These are phyloP conservation scores for Hypoxylon sp. DNA, from an alignment of 2,329 filamentous ascomycete genomes.

Conservation along the genomic window DNA sequence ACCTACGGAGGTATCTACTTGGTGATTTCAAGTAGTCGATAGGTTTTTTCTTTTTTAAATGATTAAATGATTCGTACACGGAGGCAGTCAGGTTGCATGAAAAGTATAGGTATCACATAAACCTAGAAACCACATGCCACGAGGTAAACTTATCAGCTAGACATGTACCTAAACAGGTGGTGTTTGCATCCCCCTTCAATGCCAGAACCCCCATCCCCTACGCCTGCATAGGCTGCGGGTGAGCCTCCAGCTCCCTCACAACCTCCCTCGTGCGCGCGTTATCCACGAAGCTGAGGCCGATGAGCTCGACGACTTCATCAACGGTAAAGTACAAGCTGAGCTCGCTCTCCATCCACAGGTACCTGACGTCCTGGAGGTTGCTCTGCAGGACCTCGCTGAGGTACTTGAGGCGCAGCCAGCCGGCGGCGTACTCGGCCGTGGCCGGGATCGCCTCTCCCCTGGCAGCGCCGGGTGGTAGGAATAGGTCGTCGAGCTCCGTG, in stretches of 20 bases:
- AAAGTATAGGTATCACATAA: background rate
- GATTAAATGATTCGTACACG: too few relatives aligned
- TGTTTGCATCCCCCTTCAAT: background rate
- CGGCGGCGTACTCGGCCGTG: constrained; percentile 67
- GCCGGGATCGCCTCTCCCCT: constrained; percentile 56
- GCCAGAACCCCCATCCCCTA: background rate
- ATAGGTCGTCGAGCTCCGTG: constrained; percentile 67
- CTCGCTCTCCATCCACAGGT: constrained; percentile 71
- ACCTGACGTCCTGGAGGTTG: constrained; percentile 69
- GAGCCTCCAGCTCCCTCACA: constrained; percentile 64
- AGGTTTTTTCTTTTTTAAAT: too few relatives aligned
- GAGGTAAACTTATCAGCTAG: background rate
- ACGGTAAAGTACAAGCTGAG: constrained; percentile 68
- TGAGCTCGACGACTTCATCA: constrained; percentile 68
- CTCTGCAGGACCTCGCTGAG: constrained; percentile 71
- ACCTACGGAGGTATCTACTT: too few relatives aligned
- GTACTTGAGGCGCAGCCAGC: constrained; percentile 71
- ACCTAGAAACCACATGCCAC: background rate
- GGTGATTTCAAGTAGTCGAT: too few relatives aligned
- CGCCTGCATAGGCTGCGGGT: constrained; percentile 52
- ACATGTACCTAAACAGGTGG: background rate
- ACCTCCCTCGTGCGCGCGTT: constrained; percentile 66
- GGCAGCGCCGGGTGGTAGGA: constrained; percentile 52
- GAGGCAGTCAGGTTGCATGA: background rate
- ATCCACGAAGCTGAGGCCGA: constrained; percentile 70